Base-by-base conservation (phyloP, 352 stramenopile genomes). In the Globisporangium okanoganense region DNA sequence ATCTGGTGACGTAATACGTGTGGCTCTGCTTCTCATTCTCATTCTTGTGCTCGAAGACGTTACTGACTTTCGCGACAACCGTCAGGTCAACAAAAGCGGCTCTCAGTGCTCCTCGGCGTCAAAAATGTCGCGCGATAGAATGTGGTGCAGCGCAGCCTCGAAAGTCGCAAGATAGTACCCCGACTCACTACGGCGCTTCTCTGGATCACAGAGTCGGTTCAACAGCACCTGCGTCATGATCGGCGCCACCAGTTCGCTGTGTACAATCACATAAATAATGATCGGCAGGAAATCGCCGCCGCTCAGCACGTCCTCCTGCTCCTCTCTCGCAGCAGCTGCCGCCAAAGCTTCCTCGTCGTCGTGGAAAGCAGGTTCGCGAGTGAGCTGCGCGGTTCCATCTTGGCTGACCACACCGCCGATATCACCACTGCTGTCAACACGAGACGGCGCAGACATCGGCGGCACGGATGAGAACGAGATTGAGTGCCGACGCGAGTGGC, bases 221-320 rank as follows among this genome's bases (percentile, higher is more conserved):
- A 95, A 67, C 61, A 93, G 72, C 52, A 91, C 79, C 64, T 93
- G 80, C 18, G 84, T 91, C 60, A 92, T 76, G 64, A 95, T 90
- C 2, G 85, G 85, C 29, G 83, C 66, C 43, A 78, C 70, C 35
- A 95, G 66, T 22, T 91, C 74, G 62, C 78, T 88, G 67, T 93
- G 83, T 36, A 95, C 83, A 65, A 95, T 88, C 64, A 95, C 83
- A 73, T 93, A 93, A 73, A 95, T 89, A 76, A 95, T 92, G 69
- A 95, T 93, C 47, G 83, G 83, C 66, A 95, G 63, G 61, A 95
- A 92, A 66, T 93, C 84, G 71, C 93, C 85, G 36, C 83, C 85
- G 51, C 82, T 93, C 40, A 95, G 71, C 54, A 91, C 79, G 55
- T 92, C 80, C 24, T 90, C 79, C 31, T 88, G 35, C 53, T 68